Evolutionary conservation across 306 rosid genomes (phyloP), one percentile per base, ranked within the genome.

Genomic region (Abrus precatorius): DNA sequence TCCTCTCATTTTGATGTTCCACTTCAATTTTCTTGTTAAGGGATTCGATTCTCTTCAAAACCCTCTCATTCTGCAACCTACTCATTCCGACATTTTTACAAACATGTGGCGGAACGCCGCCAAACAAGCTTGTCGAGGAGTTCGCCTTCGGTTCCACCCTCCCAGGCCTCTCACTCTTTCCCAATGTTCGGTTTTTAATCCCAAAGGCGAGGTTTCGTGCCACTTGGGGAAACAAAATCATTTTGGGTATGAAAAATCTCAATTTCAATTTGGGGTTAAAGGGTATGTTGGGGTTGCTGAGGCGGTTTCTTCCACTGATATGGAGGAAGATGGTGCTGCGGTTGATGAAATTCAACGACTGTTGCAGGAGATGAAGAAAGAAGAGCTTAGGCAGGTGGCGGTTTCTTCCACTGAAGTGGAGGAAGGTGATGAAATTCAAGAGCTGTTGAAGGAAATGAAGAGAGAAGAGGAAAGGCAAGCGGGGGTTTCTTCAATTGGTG

Each of bases 241-340:
- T 43, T 2, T 32, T 83, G 86, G 78, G 6, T 45, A 67, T 5
- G 10, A 1, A 6, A 1, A 30, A 3, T 47, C 49, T 3, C 56
- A 1, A 14, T 72, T 60, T 81, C 82, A 69, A 7, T 48, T 83
- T 32, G 72, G 75, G 5, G 80, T 78, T 52, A 89, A 66, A 88
- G 94, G 92, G 30, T 90, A 76, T 80, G 79, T 86, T 0, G 86
- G 94, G 45, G 90, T 90, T 47, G 98, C 96, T 0, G 99, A 93
- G 88, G 86, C 86, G 2, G 82, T 90, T 55, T 90, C 96, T 32
- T 90, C 91, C 27, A 87, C 97, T 0, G 94, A 91, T 45, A 84
- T 67, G 30, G 98, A 91, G 62, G 99, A 93, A 43, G 98, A 93
- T 6, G 83, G 61, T 7, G 77, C 74, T 20, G 59, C 53, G 12